Conservation (phyloP, 768 basidiomycete genomes). For the Podaxis sp. region DNA sequence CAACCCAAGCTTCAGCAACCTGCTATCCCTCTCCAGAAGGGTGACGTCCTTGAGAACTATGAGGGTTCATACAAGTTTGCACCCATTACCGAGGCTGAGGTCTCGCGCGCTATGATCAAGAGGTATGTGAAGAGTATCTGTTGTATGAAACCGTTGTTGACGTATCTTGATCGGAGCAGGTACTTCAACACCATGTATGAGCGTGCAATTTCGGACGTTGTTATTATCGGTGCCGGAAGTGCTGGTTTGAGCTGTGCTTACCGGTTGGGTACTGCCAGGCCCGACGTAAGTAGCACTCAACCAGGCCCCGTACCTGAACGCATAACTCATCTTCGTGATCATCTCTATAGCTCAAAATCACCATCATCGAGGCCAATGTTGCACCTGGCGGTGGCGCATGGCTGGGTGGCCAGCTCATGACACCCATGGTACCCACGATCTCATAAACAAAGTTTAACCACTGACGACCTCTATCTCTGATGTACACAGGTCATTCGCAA, state of each 20-base stretch:
- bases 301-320: not conserved
- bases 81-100: conserved; percentile 74
- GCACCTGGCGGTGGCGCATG: conserved; percentile 78
- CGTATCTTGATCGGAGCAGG: conserved; percentile 30
- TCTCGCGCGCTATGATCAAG: conserved; percentile 76
- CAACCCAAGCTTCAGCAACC: conserved; percentile 5
- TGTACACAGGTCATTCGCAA: conserved; percentile 67
- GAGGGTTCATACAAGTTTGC: conserved; percentile 68
- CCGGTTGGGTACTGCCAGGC: conserved; percentile 63
- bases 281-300: conserved; percentile 45
- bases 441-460: not conserved
- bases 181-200: conserved; percentile 78
- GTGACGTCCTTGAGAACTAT: conserved; percentile 52
- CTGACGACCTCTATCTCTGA: not conserved
- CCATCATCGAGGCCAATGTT: conserved; percentile 74
- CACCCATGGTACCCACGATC: conserved; percentile 55
- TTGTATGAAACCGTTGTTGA: not conserved
- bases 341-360: conserved; percentile 42
- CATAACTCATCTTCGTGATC: not conserved
- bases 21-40: conserved; percentile 23
- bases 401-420: conserved; percentile 80
- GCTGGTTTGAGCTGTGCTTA: conserved; percentile 75
- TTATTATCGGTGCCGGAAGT: conserved; percentile 74
- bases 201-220: conserved; percentile 72
- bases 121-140: conserved; percentile 36